Conservation (phyloP, 192 early-diverging fungal genomes). For the Entophlyctis luteolus region DNA sequence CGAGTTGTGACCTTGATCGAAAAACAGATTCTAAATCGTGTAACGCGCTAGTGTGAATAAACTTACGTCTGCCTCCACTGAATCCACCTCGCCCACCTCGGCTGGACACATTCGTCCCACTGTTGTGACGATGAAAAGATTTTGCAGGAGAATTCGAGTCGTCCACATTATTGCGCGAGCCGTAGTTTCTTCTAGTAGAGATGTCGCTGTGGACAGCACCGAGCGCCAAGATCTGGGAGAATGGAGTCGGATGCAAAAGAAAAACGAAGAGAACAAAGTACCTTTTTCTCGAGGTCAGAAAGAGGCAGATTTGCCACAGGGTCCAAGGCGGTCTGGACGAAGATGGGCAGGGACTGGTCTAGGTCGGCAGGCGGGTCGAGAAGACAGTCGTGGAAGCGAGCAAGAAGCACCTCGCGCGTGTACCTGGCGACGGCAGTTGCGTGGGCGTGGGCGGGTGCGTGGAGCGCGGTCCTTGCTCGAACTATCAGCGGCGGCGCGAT, state of each 20-base stretch:
- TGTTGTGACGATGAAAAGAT: no score
- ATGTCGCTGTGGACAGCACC: constrained; percentile 43
- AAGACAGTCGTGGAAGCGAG: constrained; percentile 35
- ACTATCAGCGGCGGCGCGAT: no score
- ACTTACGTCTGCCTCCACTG: constrained; percentile 19
- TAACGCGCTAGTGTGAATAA: neutral
- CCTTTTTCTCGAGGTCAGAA: constrained; percentile 45
- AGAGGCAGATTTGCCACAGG: constrained; percentile 46
- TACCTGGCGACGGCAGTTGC: no score
- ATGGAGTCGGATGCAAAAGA: neutral
- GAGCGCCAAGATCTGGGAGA: constrained; percentile 31
- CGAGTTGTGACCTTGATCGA: neutral
- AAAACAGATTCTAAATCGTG: neutral
- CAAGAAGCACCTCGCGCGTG: constrained; percentile 42
- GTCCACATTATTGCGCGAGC: constrained; percentile 1
- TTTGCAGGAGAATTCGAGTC: no score
- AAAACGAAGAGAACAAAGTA: constrained; percentile 15
- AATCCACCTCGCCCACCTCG: constrained; percentile 25
- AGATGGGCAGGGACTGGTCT: constrained; percentile 20
- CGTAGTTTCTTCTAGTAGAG: constrained; percentile 20
- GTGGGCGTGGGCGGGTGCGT: no score
- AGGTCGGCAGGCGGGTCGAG: constrained; percentile 25
- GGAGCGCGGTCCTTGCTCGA: no score
- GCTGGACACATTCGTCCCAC: constrained; percentile 21
- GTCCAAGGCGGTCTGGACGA: constrained; percentile 1